Base-by-base conservation (phyloP, 176 grass and related monocot species). In the Raddia guianensis region DNA sequence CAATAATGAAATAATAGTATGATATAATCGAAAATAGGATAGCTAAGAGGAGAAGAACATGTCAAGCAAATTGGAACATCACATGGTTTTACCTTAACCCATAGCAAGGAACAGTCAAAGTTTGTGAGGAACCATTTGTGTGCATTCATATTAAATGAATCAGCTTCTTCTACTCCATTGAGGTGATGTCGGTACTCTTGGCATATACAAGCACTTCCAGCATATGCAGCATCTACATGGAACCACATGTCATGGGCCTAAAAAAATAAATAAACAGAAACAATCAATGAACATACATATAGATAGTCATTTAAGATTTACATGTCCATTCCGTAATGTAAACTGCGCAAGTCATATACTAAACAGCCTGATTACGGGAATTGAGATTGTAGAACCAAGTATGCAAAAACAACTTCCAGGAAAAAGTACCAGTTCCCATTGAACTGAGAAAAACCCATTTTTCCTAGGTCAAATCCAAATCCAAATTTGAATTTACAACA, bases 61-160 rank as follows among this genome's bases (percentile, higher is more conserved):
- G 18, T 73, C 64, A 68, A 57, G 42, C 21, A 81, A 66, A 74
- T 53, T 73, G 49, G 14, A 66, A 60, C 55, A 52, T 73, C 56
- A 54, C n/a, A 79, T 76, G 49, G 18, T 52, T 52, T 52, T 86
- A 93, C 91, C 83, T 93, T 85, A 74, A 93, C 85, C 91, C 91
- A 93, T 61, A 90, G 75, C 61, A 93, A 77, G 7, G 91, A 93
- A 86, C 91, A 93, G 77, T 93, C 91, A 12, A 93, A 90, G 63
- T 93, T 90, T 52, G 91, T 90, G 46, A 93, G 91, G 74, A 93
- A 90, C 91, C 91, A 93, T 80, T 94, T 97, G 73, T 97, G 94
- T n/a, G 94, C 89, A 78, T 97, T 97, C 91, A 97, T 91, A 74
- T 88, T 83, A 81, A 94, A 90, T 46, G 94, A 97, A 89, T 97